Evolutionary conservation across 1,139 yeast genomes (phyloP).

Genomic region (Nakaseomyces nivariensis): DNA sequence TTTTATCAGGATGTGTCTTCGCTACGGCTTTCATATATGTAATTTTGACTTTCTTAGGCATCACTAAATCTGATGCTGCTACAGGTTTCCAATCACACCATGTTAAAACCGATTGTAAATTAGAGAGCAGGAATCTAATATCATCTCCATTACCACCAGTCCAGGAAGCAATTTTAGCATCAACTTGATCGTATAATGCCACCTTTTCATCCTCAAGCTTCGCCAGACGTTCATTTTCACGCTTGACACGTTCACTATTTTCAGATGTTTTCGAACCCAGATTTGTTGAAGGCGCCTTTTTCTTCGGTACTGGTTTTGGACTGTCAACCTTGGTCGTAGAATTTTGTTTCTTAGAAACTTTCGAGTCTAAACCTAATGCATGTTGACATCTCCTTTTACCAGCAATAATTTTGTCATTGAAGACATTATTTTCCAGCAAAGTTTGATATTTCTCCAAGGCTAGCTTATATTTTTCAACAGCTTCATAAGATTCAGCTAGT

Average conservation of each 20-base stretch:
- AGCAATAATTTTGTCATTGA: conserved; percentile 58
- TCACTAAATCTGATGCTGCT: conserved; percentile 62
- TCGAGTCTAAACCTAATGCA: conserved; percentile 1
- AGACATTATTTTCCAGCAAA: conserved; percentile 58
- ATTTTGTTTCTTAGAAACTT: neutral
- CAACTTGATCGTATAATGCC: conserved; percentile 52
- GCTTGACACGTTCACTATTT: conserved; percentile 13
- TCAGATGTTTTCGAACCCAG: conserved; percentile 6
- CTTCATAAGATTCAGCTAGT: conserved; percentile 78
- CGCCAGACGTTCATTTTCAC: conserved; percentile 36
- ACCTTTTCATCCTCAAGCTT: conserved; percentile 49
- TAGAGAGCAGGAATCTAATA: conserved; percentile 60
- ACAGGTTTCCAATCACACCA: conserved; percentile 58
- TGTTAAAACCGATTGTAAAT: conserved; percentile 57
- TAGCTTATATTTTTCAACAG: conserved; percentile 55
- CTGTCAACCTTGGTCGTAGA: conserved; percentile 2
- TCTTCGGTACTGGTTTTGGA: conserved; percentile 6
- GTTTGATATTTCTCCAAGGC: conserved; percentile 54
- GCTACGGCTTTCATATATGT: conserved; percentile 89
- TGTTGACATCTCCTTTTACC: conserved; percentile 73
- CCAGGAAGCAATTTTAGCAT: conserved; percentile 52
- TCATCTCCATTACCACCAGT: conserved; percentile 66
- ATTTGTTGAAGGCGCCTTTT: conserved; percentile 2
- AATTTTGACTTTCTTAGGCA: conserved; percentile 85
- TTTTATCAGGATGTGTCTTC: conserved; percentile 88